A percentile compares a stretch with the other conserved stretches of the same genome.
These are phyloP conservation scores for Mycena rebaudengoi DNA, from an alignment of 768 basidiomycete species.

Conservation along the genomic window DNA sequence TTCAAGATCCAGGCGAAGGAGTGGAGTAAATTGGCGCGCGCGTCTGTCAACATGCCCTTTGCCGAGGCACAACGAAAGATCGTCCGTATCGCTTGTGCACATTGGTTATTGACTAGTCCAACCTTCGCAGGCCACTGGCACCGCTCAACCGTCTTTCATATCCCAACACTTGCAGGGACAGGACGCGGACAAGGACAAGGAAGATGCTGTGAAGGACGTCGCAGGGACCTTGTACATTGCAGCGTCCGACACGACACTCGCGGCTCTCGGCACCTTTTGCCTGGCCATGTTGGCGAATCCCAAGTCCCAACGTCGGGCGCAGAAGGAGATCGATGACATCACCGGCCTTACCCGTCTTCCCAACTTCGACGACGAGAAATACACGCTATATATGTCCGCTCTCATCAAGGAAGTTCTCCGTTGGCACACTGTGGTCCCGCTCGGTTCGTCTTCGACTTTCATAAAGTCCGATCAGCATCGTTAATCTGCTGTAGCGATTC, in stretches of 20 bases:
- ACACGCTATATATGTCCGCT: background rate
- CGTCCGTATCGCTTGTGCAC: background rate
- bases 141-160: background rate
- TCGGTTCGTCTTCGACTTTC: background rate
- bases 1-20: background rate
- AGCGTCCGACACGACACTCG: background rate
- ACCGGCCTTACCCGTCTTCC: background rate
- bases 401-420: background rate
- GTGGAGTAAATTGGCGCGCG: background rate
- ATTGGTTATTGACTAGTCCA: too few species aligned
- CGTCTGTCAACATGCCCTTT: background rate
- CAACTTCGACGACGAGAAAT: background rate
- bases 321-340: background rate
- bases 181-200: background rate
- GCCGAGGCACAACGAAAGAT: slow-evolving; percentile 8
- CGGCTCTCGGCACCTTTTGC: background rate
- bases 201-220: background rate
- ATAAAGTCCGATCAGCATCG: background rate
- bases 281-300: background rate
- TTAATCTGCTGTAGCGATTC: background rate
- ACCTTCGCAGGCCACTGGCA: background rate
- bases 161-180: too few species aligned
- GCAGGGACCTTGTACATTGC: slow-evolving; percentile 6
- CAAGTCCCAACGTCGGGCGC: background rate
- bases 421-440: background rate